A percentile compares a stretch with the other conserved stretches of the same genome.
phyloP scores from a whole-genome alignment of 257 asterid species.

The Eucommia ulmoides region DNA sequence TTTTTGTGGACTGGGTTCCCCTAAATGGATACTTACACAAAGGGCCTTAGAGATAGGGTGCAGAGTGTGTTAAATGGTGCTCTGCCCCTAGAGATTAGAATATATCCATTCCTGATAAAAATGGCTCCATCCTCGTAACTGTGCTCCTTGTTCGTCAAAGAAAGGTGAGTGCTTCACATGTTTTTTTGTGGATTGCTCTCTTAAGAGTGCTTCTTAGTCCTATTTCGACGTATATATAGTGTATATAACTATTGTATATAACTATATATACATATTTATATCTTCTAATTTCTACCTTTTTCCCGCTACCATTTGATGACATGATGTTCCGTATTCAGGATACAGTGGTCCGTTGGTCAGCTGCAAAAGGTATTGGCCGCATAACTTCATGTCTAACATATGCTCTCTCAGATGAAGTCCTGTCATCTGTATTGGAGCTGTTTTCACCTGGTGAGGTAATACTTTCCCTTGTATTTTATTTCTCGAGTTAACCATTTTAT shows the following conservation, averaged over 20 bases:
- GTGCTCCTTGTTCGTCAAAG: no score
- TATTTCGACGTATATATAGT: background rate
- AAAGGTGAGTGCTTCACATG: background rate
- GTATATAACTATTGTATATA: no score
- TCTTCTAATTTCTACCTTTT: no score
- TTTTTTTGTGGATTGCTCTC: background rate
- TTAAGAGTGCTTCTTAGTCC: background rate
- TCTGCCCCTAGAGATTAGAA: no score
- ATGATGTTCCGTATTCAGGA: conserved; percentile 33
- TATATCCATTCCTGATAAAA: no score
- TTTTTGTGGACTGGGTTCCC: no score
- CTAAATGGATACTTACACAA: no score
- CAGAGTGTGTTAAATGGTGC: no score
- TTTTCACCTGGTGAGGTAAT: conserved; percentile 91
- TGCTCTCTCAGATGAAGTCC: conserved; percentile 74
- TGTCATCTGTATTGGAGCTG: conserved; percentile 86
- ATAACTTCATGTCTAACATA: conserved; percentile 67
- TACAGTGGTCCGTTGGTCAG: conserved; percentile 98
- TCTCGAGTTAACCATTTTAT: background rate
- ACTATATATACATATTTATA: no score
- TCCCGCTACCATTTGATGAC: no score
- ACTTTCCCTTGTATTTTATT: conserved; percentile 9
- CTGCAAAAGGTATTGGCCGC: conserved; percentile 98
- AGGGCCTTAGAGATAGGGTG: no score
- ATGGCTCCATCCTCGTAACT: no score